Percentiles rank a stretch among this genome's conserved stretches.
Conservation (phyloP, 768 basidiomycete species). For the Kwoniella bestiolae region DNA sequence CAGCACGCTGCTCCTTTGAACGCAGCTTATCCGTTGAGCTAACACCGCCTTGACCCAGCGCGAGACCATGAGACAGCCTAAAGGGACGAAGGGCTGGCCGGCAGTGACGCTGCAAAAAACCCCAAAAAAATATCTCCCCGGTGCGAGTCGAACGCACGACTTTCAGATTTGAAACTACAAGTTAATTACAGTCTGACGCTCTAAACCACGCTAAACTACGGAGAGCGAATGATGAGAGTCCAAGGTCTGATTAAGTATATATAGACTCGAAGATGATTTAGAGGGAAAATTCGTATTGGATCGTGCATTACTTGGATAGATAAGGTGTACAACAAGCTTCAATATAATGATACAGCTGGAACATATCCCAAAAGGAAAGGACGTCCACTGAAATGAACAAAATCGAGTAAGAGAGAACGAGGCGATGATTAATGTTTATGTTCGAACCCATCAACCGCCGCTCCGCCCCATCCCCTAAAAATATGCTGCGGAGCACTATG, state of each 20-base stretch:
- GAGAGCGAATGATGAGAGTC: slow-evolving; percentile 16
- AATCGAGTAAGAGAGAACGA: neutral
- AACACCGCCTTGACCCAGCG: too few relatives aligned
- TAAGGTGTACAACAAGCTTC: too few relatives aligned
- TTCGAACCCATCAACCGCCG: slow-evolving; percentile 3
- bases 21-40: too few relatives aligned
- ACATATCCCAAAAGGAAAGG: neutral
- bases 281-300: neutral
- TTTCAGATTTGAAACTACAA: slow-evolving; percentile 29
- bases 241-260: neutral
- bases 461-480: slow-evolving; percentile 1
- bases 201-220: slow-evolving; percentile 36
- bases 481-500: neutral
- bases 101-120: neutral
- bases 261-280: neutral
- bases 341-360: neutral
- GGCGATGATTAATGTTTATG: slow-evolving; percentile 1
- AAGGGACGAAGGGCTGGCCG: neutral
- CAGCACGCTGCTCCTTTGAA: too few relatives aligned
- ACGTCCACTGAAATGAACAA: neutral
- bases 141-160: slow-evolving; percentile 35
- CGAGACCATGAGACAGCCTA: neutral
- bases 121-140: slow-evolving; percentile 31
- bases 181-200: slow-evolving; percentile 35
- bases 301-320: too few relatives aligned